Evolutionary conservation across 352 stramenopile genomes (phyloP).

Genomic region (Plasmopara viticola): DNA sequence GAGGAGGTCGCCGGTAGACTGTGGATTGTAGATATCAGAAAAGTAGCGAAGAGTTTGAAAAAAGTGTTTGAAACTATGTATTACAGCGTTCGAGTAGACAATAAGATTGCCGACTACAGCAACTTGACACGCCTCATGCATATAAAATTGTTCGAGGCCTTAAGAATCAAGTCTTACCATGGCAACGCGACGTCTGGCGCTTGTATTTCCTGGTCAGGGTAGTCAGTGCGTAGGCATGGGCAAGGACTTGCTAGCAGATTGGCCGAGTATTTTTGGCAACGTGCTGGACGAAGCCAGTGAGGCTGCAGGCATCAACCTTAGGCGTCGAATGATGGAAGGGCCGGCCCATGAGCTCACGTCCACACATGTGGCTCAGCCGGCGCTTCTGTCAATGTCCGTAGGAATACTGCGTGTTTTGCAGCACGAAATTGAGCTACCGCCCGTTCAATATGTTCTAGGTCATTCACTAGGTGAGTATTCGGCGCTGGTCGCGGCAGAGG

Average conservation of each 20-base stretch:
- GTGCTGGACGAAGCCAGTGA: constrained; percentile 78
- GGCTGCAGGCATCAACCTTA: constrained; percentile 51
- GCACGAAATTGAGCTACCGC: constrained; percentile 43
- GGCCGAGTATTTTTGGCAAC: constrained; percentile 44
- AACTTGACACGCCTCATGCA: neutral
- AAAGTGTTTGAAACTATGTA: too few species aligned
- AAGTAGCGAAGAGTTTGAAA: too few species aligned
- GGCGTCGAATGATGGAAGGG: constrained; percentile 51
- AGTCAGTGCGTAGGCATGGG: constrained; percentile 78
- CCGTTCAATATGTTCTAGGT: constrained; percentile 46
- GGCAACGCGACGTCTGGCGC: constrained; percentile 36
- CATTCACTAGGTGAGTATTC: constrained; percentile 87
- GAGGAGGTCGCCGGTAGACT: constrained; percentile 39
- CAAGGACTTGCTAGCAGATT: constrained; percentile 66
- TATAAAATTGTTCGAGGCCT: neutral
- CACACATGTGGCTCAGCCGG: constrained; percentile 72
- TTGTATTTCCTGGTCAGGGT: constrained; percentile 83
- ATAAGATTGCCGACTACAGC: too few species aligned
- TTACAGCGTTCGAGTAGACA: too few species aligned
- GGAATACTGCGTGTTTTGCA: constrained; percentile 67
- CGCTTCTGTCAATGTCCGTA: constrained; percentile 73
- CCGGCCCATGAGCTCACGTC: constrained; percentile 53
- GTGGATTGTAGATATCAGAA: constrained; percentile 7
- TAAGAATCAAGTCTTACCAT: constrained; percentile 9
- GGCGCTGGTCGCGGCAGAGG: constrained; percentile 62